Base-by-base conservation (phyloP, 768 basidiomycete species). In the Suillus subalutaceus region DNA sequence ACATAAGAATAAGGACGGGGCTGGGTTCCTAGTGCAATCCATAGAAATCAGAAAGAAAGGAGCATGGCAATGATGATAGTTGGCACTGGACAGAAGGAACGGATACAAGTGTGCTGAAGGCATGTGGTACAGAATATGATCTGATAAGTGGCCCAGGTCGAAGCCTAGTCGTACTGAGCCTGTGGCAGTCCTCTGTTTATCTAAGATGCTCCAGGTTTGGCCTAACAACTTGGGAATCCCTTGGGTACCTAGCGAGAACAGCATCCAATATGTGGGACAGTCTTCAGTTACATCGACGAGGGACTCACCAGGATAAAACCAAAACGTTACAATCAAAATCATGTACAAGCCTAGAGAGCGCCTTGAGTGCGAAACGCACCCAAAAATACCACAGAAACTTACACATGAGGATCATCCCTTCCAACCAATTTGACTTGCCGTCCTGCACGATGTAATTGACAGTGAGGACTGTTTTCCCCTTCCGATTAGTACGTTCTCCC, bases 341-440 rank as follows among this genome's bases (percentile, higher is more conserved):
- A 86, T 70, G 72, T 87, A 88, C n/a, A 87, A 77, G 67, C 83
- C 83, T 85, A 52, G 7, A 40, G 43, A 66, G 16, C 7, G 59
- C 6, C 1, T 13, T 60, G 40, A 60, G 59, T 32, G 10, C 12
- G 46, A 64, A 50, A 15, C 18, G 26, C 32, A 58, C 38, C 13
- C 9, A 40, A 15, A 40, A 16, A 18, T 43, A 1, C 26, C 26
- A 43, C 26, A 15, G 35, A 35, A 20, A 73, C 82, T 55, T 68
- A 85, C 89, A 87, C 65, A 93, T 86, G 23, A 94, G 82, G 63
- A 93, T 89, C 70, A 88, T 77, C 26, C 93, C 94, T 77, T 97
- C 94, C 23, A 97, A 82, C 89, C 95, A 97, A 75, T 96, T 97
- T 38, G 90, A 92, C 74, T 88, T 91, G 15, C 94, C 94, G 70